A percentile compares a stretch with the other conserved stretches of the same genome.
These are phyloP conservation scores for Paraphoma chrysanthemicola DNA, from an alignment of 2,329 filamentous ascomycete genomes.

Conservation along the genomic window DNA sequence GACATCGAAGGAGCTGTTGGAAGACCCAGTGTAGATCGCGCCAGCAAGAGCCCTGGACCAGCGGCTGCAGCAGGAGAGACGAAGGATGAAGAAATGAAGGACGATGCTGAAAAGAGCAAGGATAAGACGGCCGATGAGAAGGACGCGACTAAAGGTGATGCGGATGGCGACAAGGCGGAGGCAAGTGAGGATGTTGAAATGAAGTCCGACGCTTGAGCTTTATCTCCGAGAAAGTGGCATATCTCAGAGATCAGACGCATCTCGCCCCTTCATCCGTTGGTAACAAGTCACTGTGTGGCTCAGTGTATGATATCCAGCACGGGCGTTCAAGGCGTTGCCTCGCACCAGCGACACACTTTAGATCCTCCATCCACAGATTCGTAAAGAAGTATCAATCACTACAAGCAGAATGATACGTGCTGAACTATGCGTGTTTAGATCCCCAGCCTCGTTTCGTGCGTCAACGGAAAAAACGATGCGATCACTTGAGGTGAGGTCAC, in stretches of 20 bases:
- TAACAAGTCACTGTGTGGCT: not conserved
- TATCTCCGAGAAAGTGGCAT: not conserved
- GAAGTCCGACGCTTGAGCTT: conserved; percentile 22
- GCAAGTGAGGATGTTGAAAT: conserved; percentile 26
- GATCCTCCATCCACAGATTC: not conserved
- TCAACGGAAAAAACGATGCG: too few species aligned
- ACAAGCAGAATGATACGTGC: too few species aligned
- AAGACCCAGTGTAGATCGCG: conserved; percentile 37
- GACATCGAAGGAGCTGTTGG: conserved; percentile 48
- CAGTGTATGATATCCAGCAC: not conserved
- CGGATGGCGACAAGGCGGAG: conserved; percentile 7
- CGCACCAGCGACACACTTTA: not conserved
- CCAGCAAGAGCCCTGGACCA: conserved; percentile 36
- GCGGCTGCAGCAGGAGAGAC: conserved; percentile 6
- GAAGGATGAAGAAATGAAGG: conserved; percentile 32
- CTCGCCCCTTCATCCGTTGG: not conserved
- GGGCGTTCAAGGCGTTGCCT: not conserved
- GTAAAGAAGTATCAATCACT: too few species aligned
- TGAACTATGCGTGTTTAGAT: too few species aligned
- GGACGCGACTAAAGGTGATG: conserved; percentile 18
- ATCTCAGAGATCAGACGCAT: too few species aligned
- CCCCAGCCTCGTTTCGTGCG: too few species aligned
- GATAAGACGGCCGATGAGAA: conserved; percentile 13
- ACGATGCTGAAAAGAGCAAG: conserved; percentile 22
- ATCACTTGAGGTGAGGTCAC: too few species aligned